Evolutionary conservation across 805 yeast genomes (phyloP), one percentile per base, ranked within the genome.

Genomic region (Ogataea methanolica): DNA sequence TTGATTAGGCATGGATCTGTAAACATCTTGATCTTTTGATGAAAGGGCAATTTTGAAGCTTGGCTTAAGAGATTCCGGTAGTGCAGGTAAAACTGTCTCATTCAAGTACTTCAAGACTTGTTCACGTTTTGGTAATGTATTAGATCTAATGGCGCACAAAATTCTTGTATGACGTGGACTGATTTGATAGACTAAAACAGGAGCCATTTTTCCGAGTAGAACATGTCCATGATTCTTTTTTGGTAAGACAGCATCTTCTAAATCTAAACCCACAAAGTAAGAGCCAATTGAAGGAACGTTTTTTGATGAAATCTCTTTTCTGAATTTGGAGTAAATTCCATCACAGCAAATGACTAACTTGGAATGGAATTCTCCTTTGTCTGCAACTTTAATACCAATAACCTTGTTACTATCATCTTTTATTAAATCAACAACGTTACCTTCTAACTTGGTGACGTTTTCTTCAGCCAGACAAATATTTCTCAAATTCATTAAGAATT

Each of bases 1-100:
- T 57, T 94, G 96, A 68, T 90, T 91, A 43, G 99, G 98, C 97
- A 92, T 92, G 41, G 88, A 78, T 51, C 86, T 80, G 65, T 85
- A 79, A 58, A 83, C 77, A 35, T 74, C 73, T 39, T 44, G 43
- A 11, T 72, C 71, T 17, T 70, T 67, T 11, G 56, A 42, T 21
- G 65, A 64, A 39, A 92, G 58, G 1, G 97, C 95, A 23, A 66
- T 66, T 43, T 67, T 67, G 62, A 92, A 88, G 14, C 94, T 77
- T 7, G 95, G 88, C 57, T 75, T 72, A 42, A 85, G 65, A 26
- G 67, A 59, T 42, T 72, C 65, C 15, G 99, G 99, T 44, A 94
- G 63, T 43, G 75, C 68, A 33, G 91, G 87, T 48, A 81, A 68
- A 16, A 91, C 95, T 17, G 73, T 69, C 4, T 72, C 58, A 46